A percentile compares a stretch with the other conserved stretches of the same genome.
phyloP scores from a whole-genome alignment of 306 rosid species.

The Benincasa hispida region DNA sequence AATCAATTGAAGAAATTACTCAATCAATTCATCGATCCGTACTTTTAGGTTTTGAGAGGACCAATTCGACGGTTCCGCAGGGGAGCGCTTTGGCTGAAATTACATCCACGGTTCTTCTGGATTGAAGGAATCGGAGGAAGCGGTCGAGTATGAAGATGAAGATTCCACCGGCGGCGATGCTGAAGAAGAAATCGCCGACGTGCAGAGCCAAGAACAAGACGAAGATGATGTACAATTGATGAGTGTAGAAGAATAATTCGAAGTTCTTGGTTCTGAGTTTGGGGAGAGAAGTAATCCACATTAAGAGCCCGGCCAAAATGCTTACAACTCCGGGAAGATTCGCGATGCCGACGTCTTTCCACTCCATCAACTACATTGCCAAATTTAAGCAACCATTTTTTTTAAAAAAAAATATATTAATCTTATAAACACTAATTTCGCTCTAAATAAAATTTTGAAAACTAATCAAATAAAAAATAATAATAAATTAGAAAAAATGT shows the following conservation, averaged over 20 bases:
- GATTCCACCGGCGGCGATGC: conserved; percentile 67
- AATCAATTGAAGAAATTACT: neutral
- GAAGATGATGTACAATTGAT: conserved; percentile 68
- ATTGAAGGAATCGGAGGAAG: conserved; percentile 77
- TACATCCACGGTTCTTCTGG: conserved; percentile 55
- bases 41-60: conserved; percentile 81
- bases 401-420: no score
- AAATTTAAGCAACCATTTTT: no score
- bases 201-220: conserved; percentile 66
- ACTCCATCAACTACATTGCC: conserved; percentile 42
- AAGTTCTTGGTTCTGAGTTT: conserved; percentile 61
- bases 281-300: conserved; percentile 91
- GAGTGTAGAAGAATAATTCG: conserved; percentile 92
- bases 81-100: conserved; percentile 71
- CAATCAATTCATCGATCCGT: neutral
- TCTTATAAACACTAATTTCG: no score
- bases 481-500: no score
- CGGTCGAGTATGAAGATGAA: conserved; percentile 77
- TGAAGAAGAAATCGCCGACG: conserved; percentile 71
- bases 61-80: conserved; percentile 73
- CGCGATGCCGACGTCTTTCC: conserved; percentile 64
- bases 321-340: conserved; percentile 70
- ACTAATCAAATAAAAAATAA: no score
- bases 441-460: no score
- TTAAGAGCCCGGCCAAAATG: conserved; percentile 65